Evolutionary conservation across 176 grass and related monocot species (phyloP).

Genomic region (Tillandsia leiboldiana): DNA sequence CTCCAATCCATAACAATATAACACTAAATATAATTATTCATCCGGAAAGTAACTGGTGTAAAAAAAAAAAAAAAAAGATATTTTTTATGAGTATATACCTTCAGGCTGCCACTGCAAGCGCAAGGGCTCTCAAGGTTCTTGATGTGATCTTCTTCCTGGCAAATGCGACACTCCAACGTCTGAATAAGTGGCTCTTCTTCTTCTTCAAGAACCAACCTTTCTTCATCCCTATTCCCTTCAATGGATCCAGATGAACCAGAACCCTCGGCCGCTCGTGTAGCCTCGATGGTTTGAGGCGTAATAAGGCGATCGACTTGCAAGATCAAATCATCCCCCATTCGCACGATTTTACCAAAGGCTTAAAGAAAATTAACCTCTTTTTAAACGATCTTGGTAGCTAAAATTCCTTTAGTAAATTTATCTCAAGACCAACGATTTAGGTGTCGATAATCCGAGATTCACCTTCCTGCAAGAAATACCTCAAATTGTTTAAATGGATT

Average conservation of each 20-base stretch:
- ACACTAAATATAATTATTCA: conserved; percentile 1
- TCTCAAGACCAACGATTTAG: conserved; percentile 22
- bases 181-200: conserved; percentile 72
- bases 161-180: conserved; percentile 75
- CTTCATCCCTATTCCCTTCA: conserved; percentile 5
- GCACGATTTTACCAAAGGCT: conserved; percentile 2
- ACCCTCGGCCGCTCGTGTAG: conserved; percentile 22
- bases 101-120: conserved; percentile 68
- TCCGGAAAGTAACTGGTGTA: conserved; percentile 1
- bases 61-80: neutral
- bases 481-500: neutral
- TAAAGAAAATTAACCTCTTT: conserved; percentile 14
- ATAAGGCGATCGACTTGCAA: conserved; percentile 41
- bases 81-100: conserved; percentile 35
- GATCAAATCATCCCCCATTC: conserved; percentile 46
- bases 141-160: conserved; percentile 68
- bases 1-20: conserved; percentile 10
- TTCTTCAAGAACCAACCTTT: conserved; percentile 35
- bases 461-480: conserved; percentile 23
- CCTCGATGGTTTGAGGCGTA: conserved; percentile 18
- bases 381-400: conserved; percentile 15
- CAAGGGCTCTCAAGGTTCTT: conserved; percentile 81
- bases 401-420: conserved; percentile 7
- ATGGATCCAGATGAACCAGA: conserved; percentile 22
- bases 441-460: conserved; percentile 16